Evolutionary conservation across 2,329 filamentous ascomycete species (phyloP).

Genomic region (Aspergillus fumigatiaffinis): DNA sequence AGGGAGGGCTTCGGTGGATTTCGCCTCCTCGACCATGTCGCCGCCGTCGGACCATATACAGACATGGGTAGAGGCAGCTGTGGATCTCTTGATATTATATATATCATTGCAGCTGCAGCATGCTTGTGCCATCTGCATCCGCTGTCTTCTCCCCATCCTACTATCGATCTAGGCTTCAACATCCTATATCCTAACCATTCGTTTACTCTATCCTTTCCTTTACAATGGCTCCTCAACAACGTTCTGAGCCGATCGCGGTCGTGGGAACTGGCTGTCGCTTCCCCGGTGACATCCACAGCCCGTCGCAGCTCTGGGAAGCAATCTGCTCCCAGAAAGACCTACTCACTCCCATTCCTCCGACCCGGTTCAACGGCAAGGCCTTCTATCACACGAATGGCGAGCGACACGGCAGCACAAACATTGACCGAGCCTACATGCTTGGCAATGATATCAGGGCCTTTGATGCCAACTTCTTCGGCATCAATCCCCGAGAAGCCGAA

Average conservation of each 20-base stretch:
- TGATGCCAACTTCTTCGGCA: slow-evolving; percentile 23
- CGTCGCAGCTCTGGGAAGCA: slow-evolving; percentile 30
- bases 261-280: slow-evolving; percentile 32
- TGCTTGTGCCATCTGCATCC: too few relatives aligned
- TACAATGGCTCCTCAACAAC: too few relatives aligned
- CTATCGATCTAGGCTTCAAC: too few relatives aligned
- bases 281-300: slow-evolving; percentile 26
- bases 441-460: slow-evolving; percentile 6
- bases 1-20: too few relatives aligned
- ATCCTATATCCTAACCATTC: too few relatives aligned
- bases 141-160: too few relatives aligned
- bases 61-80: too few relatives aligned
- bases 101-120: too few relatives aligned
- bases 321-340: slow-evolving; percentile 24
- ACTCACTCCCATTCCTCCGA: slow-evolving; percentile 13
- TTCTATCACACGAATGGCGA: background rate
- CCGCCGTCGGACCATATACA: too few relatives aligned
- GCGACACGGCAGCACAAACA: background rate
- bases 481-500: slow-evolving; percentile 17
- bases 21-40: too few relatives aligned
- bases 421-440: background rate
- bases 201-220: too few relatives aligned
- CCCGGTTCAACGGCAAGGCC: background rate
- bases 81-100: too few relatives aligned
- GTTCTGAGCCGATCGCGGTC: slow-evolving; percentile 21